Evolutionary conservation across 768 basidiomycete species (phyloP), one percentile per base, ranked within the genome.

Genomic region (Lactarius tabidus): DNA sequence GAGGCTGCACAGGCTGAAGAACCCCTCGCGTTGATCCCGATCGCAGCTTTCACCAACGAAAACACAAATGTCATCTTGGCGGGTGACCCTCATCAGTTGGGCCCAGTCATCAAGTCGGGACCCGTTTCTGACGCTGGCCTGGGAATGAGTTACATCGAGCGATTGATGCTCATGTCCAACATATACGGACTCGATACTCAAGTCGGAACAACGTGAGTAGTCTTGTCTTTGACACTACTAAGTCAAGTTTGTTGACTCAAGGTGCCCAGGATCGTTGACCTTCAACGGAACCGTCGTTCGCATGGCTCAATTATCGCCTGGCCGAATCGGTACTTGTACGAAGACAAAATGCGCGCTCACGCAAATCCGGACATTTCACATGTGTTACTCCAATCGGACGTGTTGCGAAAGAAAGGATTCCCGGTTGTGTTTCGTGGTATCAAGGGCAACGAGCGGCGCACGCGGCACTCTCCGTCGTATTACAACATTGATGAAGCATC

Each of bases 1-100:
- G 88, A 90, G 71, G 88, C 87, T 0, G 88, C 86, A 0, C 88
- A 90, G 69, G 86, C 87, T 2, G 85, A 84, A 0, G 88, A 90
- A 72, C 85, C 87, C 0, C 88, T 89, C 71, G 78, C 79, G 0
- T 85, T 88, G 74, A 79, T 88, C 18, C 74, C 83, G 0, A 81
- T 89, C 74, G 85, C 85, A 75, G 84, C 82, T 1, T 78, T 88
- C 73, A 82, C 85, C 0, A 78, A 81, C 60, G 72, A 71, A 5
- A 61, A 69, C 0, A 90, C 88, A 0, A 86, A 84, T 56, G 73
- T 90, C 29, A 72, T 90, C 3, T 76, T 91, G 0, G 83, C 86
- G 1, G 88, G 89, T 0, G 89, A 91, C 69, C 88, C 84, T 0
- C 87, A 85, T 73, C 89, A 90, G 69, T 78, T 90, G 10, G 87